phyloP scores from a whole-genome alignment of 306 rosid genomes.

The Prunus mira region DNA sequence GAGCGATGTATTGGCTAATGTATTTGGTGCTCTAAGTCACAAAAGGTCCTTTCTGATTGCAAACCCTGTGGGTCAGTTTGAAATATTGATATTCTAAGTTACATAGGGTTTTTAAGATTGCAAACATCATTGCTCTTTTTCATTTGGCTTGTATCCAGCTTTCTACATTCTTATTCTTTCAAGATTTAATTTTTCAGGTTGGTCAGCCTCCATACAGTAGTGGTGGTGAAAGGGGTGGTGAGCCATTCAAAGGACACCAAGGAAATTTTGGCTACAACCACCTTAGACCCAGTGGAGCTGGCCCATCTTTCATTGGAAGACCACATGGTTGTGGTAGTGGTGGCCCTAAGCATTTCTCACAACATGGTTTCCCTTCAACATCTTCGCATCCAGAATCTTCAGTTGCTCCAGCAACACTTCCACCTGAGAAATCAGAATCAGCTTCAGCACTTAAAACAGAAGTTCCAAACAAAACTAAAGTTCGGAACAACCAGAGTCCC shows the following conservation, averaged over 20 bases:
- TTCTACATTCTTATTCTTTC: neutral
- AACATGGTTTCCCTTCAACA: slow-evolving; percentile 4
- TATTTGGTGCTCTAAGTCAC: too few species aligned
- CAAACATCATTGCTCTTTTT: neutral
- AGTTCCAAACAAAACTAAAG: neutral
- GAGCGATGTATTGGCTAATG: neutral
- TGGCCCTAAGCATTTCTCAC: neutral
- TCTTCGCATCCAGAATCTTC: neutral
- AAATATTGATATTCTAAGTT: too few species aligned
- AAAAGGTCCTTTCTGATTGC: too few species aligned
- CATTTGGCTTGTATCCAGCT: neutral
- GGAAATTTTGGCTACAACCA: slow-evolving; percentile 5
- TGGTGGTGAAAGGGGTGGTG: neutral
- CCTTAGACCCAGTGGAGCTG: neutral
- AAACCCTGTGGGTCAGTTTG: too few species aligned
- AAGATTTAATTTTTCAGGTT: slow-evolving; percentile 6
- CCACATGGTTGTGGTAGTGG: neutral
- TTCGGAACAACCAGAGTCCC: neutral
- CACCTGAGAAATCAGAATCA: neutral
- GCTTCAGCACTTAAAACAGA: neutral
- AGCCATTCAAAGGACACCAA: neutral
- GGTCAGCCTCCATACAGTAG: neutral
- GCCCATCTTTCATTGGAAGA: neutral
- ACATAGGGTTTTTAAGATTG: neutral
- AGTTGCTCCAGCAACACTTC: neutral